Percentiles rank a stretch among this genome's conserved stretches.
Evolutionary conservation across 2,329 filamentous ascomycete species (phyloP).

Genomic region (Sporothrix luriei): DNA sequence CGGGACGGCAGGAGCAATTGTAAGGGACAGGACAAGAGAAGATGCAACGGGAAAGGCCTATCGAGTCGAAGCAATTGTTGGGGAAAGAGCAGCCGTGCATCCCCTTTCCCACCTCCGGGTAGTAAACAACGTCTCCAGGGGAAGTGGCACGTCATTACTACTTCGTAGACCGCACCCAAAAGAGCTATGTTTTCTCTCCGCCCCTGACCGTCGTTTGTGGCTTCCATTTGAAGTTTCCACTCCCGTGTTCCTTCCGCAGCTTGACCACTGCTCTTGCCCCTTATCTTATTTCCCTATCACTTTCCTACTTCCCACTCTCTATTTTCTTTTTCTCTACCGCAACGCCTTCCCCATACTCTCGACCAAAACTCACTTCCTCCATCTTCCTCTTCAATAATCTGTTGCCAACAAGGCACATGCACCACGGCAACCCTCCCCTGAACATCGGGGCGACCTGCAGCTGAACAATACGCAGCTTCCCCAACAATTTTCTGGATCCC

Average conservation of each 20-base stretch:
- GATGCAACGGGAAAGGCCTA: background rate
- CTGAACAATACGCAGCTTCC: slow-evolving; percentile 20
- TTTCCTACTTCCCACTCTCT: background rate
- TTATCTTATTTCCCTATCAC: background rate
- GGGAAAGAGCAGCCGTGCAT: slow-evolving; percentile 8
- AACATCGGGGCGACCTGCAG: slow-evolving; percentile 21
- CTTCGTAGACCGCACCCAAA: background rate
- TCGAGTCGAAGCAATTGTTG: slow-evolving; percentile 5
- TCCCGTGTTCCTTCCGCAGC: slow-evolving; percentile 11
- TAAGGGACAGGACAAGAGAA: background rate
- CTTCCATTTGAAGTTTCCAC: slow-evolving; percentile 21
- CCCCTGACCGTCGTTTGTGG: slow-evolving; percentile 15
- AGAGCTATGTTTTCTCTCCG: background rate
- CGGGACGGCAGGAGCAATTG: slow-evolving; percentile 20
- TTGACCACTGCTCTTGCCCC: slow-evolving; percentile 8
- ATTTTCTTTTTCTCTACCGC: background rate
- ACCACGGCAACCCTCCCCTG: slow-evolving; percentile 13
- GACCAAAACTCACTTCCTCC: background rate
- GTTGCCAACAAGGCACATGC: background rate
- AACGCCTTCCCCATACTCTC: background rate
- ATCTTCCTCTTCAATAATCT: background rate
- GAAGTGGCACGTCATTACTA: slow-evolving; percentile 4
- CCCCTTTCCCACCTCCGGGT: slow-evolving; percentile 16
- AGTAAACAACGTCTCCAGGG: slow-evolving; percentile 2
- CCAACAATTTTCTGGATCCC: slow-evolving; percentile 22